A percentile compares a stretch with the other conserved stretches of the same genome.
Evolutionary conservation across 2,329 filamentous ascomycete genomes (phyloP).

Genomic region (Hypoxylon sp.): DNA sequence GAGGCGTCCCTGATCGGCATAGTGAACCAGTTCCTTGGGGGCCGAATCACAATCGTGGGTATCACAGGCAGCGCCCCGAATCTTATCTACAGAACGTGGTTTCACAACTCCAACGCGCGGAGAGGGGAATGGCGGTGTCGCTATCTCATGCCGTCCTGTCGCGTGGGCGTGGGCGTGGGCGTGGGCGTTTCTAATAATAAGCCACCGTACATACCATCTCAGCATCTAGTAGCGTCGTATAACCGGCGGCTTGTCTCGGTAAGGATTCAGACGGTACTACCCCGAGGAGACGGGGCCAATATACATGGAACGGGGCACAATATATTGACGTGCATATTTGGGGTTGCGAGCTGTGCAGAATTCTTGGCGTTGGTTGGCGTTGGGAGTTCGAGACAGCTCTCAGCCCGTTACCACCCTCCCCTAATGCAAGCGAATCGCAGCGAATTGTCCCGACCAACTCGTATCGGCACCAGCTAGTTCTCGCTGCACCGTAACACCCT

Average conservation of each 20-base stretch:
- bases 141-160: conserved; percentile 8
- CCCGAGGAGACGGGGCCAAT: conserved; percentile 20
- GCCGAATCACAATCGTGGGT: conserved; percentile 17
- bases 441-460: conserved; percentile 27
- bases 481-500: conserved; percentile 31
- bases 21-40: conserved; percentile 4
- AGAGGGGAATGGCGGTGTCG: conserved; percentile 34
- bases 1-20: conserved; percentile 21
- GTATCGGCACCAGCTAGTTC: conserved; percentile 30
- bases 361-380: conserved; percentile 15
- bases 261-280: conserved; percentile 9
- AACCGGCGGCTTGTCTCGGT: conserved; percentile 28
- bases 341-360: conserved; percentile 31
- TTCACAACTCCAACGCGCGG: conserved; percentile 14
- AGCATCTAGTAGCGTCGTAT: too few relatives aligned
- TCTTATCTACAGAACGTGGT: conserved; percentile 28
- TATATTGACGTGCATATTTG: conserved; percentile 30
- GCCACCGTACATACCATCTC: background rate
- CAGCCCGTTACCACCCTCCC: conserved; percentile 16
- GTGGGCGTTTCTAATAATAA: conserved; percentile 36
- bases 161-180: conserved; percentile 15
- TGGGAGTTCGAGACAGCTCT: conserved; percentile 10
- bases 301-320: conserved; percentile 30
- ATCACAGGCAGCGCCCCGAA: conserved; percentile 9
- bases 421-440: conserved; percentile 2